Evolutionary conservation across 2,329 filamentous ascomycete genomes (phyloP).

Genomic region (Xylariales sp.): DNA sequence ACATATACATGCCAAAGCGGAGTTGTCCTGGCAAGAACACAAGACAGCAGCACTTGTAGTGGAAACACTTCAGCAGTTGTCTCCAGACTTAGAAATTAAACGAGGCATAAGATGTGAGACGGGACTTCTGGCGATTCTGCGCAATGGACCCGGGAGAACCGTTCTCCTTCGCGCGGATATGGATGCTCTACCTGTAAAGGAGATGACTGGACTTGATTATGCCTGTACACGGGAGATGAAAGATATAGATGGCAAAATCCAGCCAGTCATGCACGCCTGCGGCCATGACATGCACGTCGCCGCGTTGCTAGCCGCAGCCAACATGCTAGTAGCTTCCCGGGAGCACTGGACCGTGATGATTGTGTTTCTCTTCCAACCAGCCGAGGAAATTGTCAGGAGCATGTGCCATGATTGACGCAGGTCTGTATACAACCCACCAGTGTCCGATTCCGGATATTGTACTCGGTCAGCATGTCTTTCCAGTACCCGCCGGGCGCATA

Average conservation of each 20-base stretch:
- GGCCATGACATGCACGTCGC: constrained; percentile 65
- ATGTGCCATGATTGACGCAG: constrained; percentile 31
- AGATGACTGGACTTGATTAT: constrained; percentile 42
- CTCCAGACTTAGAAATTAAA: constrained; percentile 11
- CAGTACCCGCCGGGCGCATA: constrained; percentile 25
- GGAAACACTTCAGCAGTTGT: constrained; percentile 8
- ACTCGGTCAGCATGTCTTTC: constrained; percentile 31
- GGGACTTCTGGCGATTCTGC: constrained; percentile 16
- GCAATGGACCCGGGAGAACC: constrained; percentile 19
- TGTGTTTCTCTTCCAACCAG: constrained; percentile 62
- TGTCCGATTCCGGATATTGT: constrained; percentile 27
- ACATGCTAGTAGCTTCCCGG: constrained; percentile 39
- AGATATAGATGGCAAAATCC: constrained; percentile 40
- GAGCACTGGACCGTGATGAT: constrained; percentile 57
- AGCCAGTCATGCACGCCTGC: constrained; percentile 64
- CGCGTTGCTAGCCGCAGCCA: constrained; percentile 49
- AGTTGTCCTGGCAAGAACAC: constrained; percentile 16
- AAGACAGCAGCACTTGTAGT: constrained; percentile 12
- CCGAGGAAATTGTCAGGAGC: constrained; percentile 63
- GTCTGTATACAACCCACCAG: constrained; percentile 24
- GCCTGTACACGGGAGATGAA: constrained; percentile 34
- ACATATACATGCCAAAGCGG: constrained; percentile 16
- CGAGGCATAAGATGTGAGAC: constrained; percentile 18
- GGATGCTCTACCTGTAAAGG: constrained; percentile 43
- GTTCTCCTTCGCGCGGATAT: constrained; percentile 44